A percentile compares a stretch with the other conserved stretches of the same genome.
phyloP scores from a whole-genome alignment of 1,139 yeast species.

The Saccharomyces hybrid region DNA sequence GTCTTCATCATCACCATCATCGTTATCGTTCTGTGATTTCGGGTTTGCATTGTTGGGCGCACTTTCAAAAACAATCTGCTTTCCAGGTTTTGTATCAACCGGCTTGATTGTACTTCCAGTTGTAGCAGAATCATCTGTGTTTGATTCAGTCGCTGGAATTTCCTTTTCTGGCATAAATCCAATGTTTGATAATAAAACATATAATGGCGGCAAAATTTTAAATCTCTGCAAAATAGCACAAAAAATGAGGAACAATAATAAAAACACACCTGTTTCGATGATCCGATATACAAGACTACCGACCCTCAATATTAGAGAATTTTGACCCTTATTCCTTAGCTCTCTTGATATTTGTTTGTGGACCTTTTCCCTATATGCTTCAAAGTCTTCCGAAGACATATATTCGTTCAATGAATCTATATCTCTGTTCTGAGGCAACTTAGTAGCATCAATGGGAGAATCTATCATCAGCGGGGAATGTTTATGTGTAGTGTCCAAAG shows the following conservation, averaged over 20 bases:
- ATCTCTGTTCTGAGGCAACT: constrained; percentile 4
- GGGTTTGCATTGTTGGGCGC: not conserved
- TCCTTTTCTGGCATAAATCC: constrained; percentile 23
- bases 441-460: constrained; percentile 8
- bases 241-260: constrained; percentile 34
- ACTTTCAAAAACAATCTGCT: not conserved
- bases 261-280: constrained; percentile 44
- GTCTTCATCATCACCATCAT: constrained; percentile 1
- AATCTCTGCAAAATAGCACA: constrained; percentile 35
- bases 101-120: not conserved
- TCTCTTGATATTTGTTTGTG: constrained; percentile 23
- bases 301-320: constrained; percentile 14
- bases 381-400: constrained; percentile 23
- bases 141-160: not conserved
- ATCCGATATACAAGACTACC: constrained; percentile 38
- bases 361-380: constrained; percentile 19
- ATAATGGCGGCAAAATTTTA: constrained; percentile 37
- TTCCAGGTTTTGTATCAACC: not conserved
- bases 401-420: constrained; percentile 17
- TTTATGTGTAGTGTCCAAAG: not conserved
- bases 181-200: constrained; percentile 27
- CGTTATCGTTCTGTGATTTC: constrained; percentile 1
- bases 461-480: not conserved
- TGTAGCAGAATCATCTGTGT: not conserved
- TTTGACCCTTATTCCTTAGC: constrained; percentile 10